Evolutionary conservation across 768 basidiomycete species (phyloP).

Genomic region (Amanita rimosa): DNA sequence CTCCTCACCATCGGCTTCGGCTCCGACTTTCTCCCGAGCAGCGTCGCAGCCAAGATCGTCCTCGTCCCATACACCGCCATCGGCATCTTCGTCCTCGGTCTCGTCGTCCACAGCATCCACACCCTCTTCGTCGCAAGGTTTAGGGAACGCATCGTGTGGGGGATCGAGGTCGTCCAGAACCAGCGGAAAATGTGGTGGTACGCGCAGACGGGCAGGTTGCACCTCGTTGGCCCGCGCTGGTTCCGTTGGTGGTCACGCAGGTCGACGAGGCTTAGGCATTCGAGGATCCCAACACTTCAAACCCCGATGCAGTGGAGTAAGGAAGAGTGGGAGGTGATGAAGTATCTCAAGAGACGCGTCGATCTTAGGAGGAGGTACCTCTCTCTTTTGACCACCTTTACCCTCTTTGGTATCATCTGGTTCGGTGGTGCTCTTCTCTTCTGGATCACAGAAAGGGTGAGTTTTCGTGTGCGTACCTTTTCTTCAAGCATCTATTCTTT

Average conservation of each 20-base stretch:
- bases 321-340: slow-evolving; percentile 28
- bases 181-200: slow-evolving; percentile 18
- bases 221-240: not conserved
- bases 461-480: no score
- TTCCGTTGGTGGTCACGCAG: not conserved
- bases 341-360: slow-evolving; percentile 17
- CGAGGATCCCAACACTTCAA: slow-evolving; percentile 11
- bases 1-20: slow-evolving; percentile 30
- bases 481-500: no score
- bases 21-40: slow-evolving; percentile 23
- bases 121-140: slow-evolving; percentile 27
- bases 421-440: slow-evolving; percentile 26
- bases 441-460: slow-evolving; percentile 22
- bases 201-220: not conserved
- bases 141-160: slow-evolving; percentile 20
- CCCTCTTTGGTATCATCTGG: slow-evolving; percentile 20
- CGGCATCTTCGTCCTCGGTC: slow-evolving; percentile 26
- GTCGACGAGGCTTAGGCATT: not conserved
- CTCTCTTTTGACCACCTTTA: slow-evolving; percentile 16
- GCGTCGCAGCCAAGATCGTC: slow-evolving; percentile 16
- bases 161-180: slow-evolving; percentile 17
- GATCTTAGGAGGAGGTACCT: slow-evolving; percentile 17
- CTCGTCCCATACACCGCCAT: slow-evolving; percentile 27
- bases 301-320: slow-evolving; percentile 18
- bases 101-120: slow-evolving; percentile 26